phyloP scores from a whole-genome alignment of 768 basidiomycete species.

The Cystobasidium tubakii region DNA sequence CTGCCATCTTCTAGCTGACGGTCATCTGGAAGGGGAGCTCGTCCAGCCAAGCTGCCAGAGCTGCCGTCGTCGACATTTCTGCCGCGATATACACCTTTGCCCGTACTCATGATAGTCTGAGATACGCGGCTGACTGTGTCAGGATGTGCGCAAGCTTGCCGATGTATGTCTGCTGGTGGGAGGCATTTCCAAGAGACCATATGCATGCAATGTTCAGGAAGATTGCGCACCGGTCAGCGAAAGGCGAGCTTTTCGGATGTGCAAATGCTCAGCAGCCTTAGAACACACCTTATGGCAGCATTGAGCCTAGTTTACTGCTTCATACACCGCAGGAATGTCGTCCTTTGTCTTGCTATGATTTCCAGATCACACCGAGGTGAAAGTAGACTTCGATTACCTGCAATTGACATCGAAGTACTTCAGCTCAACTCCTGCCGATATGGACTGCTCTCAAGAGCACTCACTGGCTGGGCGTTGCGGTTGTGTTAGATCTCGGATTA shows the following conservation, averaged over 20 bases:
- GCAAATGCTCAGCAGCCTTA: background rate
- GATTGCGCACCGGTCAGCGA: background rate
- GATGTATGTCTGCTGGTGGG: background rate
- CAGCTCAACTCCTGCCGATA: background rate
- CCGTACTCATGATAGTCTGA: constrained; percentile 1
- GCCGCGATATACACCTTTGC: constrained; percentile 24
- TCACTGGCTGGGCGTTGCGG: no score
- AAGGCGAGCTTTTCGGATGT: background rate
- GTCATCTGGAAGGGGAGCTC: constrained; percentile 32
- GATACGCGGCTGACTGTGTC: background rate
- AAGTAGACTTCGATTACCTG: background rate
- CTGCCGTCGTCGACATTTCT: constrained; percentile 10
- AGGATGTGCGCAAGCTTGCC: background rate
- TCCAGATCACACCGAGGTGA: background rate
- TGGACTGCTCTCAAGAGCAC: background rate
- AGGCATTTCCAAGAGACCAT: background rate
- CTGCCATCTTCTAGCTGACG: background rate
- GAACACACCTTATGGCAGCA: background rate
- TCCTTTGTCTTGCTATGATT: background rate
- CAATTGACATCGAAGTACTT: background rate
- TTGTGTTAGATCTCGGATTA: no score
- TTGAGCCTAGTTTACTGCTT: background rate
- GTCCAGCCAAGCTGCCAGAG: background rate
- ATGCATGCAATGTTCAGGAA: background rate
- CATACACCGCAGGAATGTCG: background rate